Base-by-base conservation (phyloP, 495 filamentous ascomycete genomes). In the Lepidopterella palustris region DNA sequence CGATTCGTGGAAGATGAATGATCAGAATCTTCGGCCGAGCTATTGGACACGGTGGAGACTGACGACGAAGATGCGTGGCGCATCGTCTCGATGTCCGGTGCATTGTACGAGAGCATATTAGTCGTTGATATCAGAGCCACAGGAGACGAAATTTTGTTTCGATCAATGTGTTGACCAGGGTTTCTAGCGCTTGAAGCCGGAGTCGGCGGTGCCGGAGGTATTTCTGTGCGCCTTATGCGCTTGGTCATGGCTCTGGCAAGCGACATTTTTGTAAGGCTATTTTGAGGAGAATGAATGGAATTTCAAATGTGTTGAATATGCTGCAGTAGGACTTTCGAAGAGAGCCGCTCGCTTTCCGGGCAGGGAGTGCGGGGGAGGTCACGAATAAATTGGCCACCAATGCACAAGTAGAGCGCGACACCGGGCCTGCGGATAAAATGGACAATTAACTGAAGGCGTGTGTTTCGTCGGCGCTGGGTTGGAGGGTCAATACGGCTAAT, bases 21-120 rank as follows among this genome's bases (percentile, higher is more conserved):
- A 57, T 89, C 86, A 4, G 82, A 86, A 50, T 87, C 85, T 61
- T 84, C 80, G 32, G 74, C 75, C 24, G 83, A 84, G 29, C 71
- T 72, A 53, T 80, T 70, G 5, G 78, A 82, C 24, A 53, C 45
- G 5, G 80, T 77, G 8, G 80, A 76, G 0, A 86, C 84, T 0
- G 82, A 79, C 0, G 80, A 74, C 26, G 77, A 72, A 28, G 71
- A 59, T 77, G 70, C 47, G 61, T 77, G 55, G 78, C 62, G 67
- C 18, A 68, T 62, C 13, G 73, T 64, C 20, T 66, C 67, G 45
- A 90, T 80, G 70, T 90, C 86, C 25, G 93, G 95, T 10, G 93
- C 91, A 67, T 92, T 91, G 79, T 93, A 96, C 18, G 89, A 87
- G 18, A 96, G 85, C 84, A 92, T 89, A 71, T 97, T 98, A 58